A percentile compares a stretch with the other conserved stretches of the same genome.
Conservation (phyloP, 2,329 filamentous ascomycete genomes). For the Colletotrichum zoysiae region DNA sequence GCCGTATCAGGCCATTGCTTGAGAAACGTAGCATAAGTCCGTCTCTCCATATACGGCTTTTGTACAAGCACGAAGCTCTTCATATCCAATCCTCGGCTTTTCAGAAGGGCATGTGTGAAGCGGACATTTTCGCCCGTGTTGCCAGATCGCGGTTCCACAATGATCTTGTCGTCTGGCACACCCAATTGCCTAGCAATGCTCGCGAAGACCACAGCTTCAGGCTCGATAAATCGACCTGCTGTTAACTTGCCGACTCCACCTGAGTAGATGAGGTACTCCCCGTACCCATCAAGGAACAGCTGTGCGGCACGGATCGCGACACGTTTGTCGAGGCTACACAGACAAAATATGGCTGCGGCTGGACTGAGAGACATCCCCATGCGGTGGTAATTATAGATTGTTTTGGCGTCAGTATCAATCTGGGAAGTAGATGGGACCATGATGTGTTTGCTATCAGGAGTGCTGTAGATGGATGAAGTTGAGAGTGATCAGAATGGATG, state of each 20-base stretch:
- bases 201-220: conserved; percentile 60
- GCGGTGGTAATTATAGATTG: conserved; percentile 60
- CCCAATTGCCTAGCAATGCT: conserved; percentile 55
- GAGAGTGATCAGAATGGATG: not conserved
- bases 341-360: conserved; percentile 59
- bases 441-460: not conserved
- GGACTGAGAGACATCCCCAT: conserved; percentile 52
- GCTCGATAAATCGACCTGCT: conserved; percentile 51
- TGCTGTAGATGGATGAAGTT: not conserved
- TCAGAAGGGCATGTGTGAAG: conserved; percentile 55
- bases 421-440: not conserved
- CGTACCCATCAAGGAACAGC: conserved; percentile 56
- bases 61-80: conserved; percentile 58
- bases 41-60: conserved; percentile 63
- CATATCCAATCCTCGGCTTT: conserved; percentile 45
- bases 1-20: conserved; percentile 58
- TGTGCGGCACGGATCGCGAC: conserved; percentile 58
- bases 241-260: conserved; percentile 58
- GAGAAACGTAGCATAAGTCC: conserved; percentile 60
- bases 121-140: conserved; percentile 64
- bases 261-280: conserved; percentile 58
- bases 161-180: conserved; percentile 54
- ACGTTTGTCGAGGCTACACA: conserved; percentile 61
- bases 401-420: conserved; percentile 50
- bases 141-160: conserved; percentile 55